Conservation (phyloP, 192 early-diverging fungal species). For the Coemansia sp. region DNA sequence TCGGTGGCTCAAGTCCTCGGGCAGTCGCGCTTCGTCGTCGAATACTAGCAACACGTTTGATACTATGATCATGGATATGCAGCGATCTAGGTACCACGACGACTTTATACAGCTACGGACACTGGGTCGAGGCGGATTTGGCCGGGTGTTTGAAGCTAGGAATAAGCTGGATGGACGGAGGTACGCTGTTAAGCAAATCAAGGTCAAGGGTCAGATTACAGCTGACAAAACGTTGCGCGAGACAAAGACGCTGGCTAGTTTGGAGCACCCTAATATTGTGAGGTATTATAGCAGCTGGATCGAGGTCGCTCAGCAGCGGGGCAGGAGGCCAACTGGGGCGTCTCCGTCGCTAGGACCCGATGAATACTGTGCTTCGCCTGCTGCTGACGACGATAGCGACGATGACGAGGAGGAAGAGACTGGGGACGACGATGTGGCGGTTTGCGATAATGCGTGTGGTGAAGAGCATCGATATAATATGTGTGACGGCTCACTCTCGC, state of each 20-base stretch:
- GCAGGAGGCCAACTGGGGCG: not conserved
- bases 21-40: not conserved
- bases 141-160: slow-evolving; percentile 76
- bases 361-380: slow-evolving; percentile 14
- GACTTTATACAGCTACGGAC: slow-evolving; percentile 81
- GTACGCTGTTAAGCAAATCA: slow-evolving; percentile 92
- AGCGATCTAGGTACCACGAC: slow-evolving; percentile 68
- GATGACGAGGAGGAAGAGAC: not conserved
- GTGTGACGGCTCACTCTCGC: not conserved
- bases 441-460: not conserved
- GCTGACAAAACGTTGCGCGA: slow-evolving; percentile 84
- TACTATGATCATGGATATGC: slow-evolving; percentile 49
- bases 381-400: not conserved
- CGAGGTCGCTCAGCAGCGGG: slow-evolving; percentile 61
- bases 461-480: not conserved
- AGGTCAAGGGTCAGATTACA: slow-evolving; percentile 61
- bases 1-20: not conserved
- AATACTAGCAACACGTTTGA: slow-evolving; percentile 23
- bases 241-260: slow-evolving; percentile 82
- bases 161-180: slow-evolving; percentile 88
- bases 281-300: slow-evolving; percentile 94
- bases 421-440: not conserved
- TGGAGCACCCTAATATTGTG: slow-evolving; percentile 91
- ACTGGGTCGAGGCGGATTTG: slow-evolving; percentile 93
- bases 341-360: not conserved